Evolutionary conservation across 768 basidiomycete genomes (phyloP), one percentile per base, ranked within the genome.

Genomic region (Boletellus emodensis): DNA sequence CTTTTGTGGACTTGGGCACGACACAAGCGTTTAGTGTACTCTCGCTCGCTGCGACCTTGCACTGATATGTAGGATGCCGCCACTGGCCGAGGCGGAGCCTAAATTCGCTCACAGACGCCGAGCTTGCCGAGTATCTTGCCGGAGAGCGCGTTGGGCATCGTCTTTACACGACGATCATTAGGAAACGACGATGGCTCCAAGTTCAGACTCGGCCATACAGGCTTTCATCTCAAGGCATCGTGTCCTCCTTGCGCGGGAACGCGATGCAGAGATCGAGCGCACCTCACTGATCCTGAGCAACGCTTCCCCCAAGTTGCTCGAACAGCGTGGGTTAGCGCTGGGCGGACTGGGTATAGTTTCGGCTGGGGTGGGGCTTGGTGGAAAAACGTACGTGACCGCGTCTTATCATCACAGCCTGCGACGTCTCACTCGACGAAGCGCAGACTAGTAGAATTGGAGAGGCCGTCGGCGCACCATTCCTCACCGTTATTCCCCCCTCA

Each of bases 321-420:
- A 95, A 65, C 84, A 88, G 56, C 85, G 87, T 50, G 94, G 94
- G 3, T 73, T 98, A 10, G 85, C 90, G 0, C 66, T 96, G 1
- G 79, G 79, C 26, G 85, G 85, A 40, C 73, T 97, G 5, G 83
- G 88, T 2, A 71, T 91, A 2, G 75, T 80, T 1, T 75, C 78
- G 22, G 75, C 93, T n/a, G 83, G 79, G 44, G 78, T 96, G 15
- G 95, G 94, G 3, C 77, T 97, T 4, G 94, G 93, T 24, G 94
- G 94, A 24, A 94, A 94, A 73, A 94, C 84, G 93, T 95, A 66
- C 63, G 69, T 56, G 40, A 37, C 33, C 32, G 12, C 40, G 17
- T 40, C 15, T 12, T 20, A 3, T 18, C 24, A 28, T 34, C 5
- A 2, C 20, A 28, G 41, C 28, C 49, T 39, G n/a, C 35, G 40